These are phyloP conservation scores for Cercospora sesami DNA, from an alignment of 2,329 filamentous ascomycete species.

Conservation along the genomic window DNA sequence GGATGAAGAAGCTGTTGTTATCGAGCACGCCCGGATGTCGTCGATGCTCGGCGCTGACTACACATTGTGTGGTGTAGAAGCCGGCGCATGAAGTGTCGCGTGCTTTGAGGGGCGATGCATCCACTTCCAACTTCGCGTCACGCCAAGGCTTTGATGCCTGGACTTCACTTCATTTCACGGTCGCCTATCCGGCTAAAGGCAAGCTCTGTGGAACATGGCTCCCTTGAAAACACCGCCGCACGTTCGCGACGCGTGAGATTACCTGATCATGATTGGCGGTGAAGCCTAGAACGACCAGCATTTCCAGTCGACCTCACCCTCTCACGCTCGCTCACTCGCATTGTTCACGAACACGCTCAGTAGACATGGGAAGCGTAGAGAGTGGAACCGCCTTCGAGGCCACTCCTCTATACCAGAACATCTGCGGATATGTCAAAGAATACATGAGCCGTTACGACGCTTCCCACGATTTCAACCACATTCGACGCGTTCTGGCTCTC, in stretches of 20 bases:
- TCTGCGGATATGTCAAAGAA: constrained; percentile 62
- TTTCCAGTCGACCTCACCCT: not conserved
- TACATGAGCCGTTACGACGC: constrained; percentile 80
- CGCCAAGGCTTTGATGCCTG: not conserved
- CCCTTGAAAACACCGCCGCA: not conserved
- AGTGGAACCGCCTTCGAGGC: constrained; percentile 30
- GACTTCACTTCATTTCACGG: not conserved
- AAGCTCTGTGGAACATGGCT: not conserved
- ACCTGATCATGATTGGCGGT: not conserved
- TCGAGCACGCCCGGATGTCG: not conserved
- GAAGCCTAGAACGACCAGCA: not conserved
- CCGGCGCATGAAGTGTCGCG: not conserved
- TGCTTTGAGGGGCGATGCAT: not conserved
- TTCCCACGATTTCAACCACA: constrained; percentile 85
- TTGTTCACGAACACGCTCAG: not conserved
- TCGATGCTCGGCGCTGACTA: not conserved
- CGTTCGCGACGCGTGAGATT: not conserved
- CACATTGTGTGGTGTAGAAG: constrained; percentile 1
- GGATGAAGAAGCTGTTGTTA: not conserved
- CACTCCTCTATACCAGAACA: constrained; percentile 35
- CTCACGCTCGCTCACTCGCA: not conserved
- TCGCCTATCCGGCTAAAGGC: not conserved
- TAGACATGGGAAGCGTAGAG: constrained; percentile 6
- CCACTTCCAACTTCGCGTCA: not conserved
- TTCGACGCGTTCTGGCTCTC: constrained; percentile 74